Percentiles rank a stretch among this genome's conserved stretches.
Evolutionary conservation across 257 asterid species (phyloP).

Genomic region (Przewalskia tangutica): DNA sequence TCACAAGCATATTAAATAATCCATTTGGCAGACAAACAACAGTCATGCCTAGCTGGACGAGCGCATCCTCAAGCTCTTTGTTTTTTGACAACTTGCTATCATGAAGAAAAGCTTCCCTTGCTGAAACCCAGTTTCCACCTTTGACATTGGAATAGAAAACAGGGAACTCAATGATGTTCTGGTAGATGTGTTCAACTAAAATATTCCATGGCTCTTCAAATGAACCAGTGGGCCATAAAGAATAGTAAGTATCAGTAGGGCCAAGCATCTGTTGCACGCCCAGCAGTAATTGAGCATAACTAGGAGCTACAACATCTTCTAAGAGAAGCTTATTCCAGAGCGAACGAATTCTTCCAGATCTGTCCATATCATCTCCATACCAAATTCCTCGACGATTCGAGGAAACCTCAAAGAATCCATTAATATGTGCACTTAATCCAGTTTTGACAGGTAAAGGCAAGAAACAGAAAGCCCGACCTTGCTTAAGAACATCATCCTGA

Average conservation of each 20-base stretch:
- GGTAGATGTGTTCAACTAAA: slow-evolving; percentile 63
- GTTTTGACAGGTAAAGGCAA: slow-evolving; percentile 95
- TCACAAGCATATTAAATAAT: slow-evolving; percentile 59
- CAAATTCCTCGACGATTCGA: slow-evolving; percentile 98
- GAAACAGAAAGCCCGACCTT: slow-evolving; percentile 91
- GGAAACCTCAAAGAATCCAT: slow-evolving; percentile 94
- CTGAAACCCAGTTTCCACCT: slow-evolving; percentile 84
- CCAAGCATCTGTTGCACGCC: slow-evolving; percentile 45
- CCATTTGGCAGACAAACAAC: slow-evolving; percentile 64
- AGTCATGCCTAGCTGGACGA: slow-evolving; percentile 85
- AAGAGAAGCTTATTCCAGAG: slow-evolving; percentile 91
- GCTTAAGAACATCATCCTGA: slow-evolving; percentile 55
- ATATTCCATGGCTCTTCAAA: slow-evolving; percentile 91
- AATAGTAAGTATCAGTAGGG: slow-evolving; percentile 57
- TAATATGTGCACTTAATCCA: slow-evolving; percentile 68
- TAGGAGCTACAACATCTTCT: slow-evolving; percentile 85
- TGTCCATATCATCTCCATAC: slow-evolving; percentile 99
- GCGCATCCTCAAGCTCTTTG: slow-evolving; percentile 56
- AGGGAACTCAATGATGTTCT: slow-evolving; percentile 46
- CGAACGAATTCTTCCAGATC: slow-evolving; percentile 93
- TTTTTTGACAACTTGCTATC: slow-evolving; percentile 45
- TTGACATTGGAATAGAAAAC: slow-evolving; percentile 57
- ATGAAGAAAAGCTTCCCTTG: slow-evolving; percentile 66
- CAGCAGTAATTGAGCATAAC: slow-evolving; percentile 56
- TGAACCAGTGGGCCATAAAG: slow-evolving; percentile 85